These are phyloP conservation scores for Aspergillus sp. DNA, from an alignment of 2,329 filamentous ascomycete genomes.

Conservation along the genomic window DNA sequence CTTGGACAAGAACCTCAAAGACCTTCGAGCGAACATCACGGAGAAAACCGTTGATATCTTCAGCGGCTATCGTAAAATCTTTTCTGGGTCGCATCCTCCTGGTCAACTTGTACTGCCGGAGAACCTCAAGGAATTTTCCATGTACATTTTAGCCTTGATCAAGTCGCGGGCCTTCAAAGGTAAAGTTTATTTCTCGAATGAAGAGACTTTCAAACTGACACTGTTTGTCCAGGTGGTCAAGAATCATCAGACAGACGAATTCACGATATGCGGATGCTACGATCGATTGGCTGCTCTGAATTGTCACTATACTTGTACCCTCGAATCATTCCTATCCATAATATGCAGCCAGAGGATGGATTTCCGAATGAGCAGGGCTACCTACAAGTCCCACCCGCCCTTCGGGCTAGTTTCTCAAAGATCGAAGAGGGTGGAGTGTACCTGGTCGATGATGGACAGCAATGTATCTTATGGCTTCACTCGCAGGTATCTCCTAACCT, in stretches of 20 bases:
- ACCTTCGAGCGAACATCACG: constrained; percentile 77
- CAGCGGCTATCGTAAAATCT: constrained; percentile 88
- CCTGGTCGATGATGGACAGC: constrained; percentile 91
- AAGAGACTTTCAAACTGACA: constrained; percentile 1
- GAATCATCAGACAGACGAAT: constrained; percentile 89
- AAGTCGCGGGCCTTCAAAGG: constrained; percentile 91
- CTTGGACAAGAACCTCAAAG: constrained; percentile 73
- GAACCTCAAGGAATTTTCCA: constrained; percentile 91
- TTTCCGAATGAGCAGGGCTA: constrained; percentile 93
- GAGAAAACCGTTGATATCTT: constrained; percentile 94
- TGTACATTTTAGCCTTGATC: constrained; percentile 88
- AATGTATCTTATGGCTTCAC: constrained; percentile 89
- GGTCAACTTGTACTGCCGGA: constrained; percentile 94
- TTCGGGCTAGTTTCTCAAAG: constrained; percentile 81
- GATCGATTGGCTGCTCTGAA: constrained; percentile 81
- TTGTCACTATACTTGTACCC: constrained; percentile 92
- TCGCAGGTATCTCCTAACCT: constrained; percentile 89
- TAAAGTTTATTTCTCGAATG: constrained; percentile 19
- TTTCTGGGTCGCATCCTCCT: constrained; percentile 80
- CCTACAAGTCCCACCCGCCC: constrained; percentile 74
- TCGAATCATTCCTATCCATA: constrained; percentile 88
- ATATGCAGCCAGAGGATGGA: constrained; percentile 80
- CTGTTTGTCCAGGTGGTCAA: constrained; percentile 60
- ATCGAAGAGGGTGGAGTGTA: constrained; percentile 94
- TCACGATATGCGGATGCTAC: constrained; percentile 87